phyloP scores from a whole-genome alignment of 1,139 yeast genomes.

The Magnusiomyces tetraspermus region DNA sequence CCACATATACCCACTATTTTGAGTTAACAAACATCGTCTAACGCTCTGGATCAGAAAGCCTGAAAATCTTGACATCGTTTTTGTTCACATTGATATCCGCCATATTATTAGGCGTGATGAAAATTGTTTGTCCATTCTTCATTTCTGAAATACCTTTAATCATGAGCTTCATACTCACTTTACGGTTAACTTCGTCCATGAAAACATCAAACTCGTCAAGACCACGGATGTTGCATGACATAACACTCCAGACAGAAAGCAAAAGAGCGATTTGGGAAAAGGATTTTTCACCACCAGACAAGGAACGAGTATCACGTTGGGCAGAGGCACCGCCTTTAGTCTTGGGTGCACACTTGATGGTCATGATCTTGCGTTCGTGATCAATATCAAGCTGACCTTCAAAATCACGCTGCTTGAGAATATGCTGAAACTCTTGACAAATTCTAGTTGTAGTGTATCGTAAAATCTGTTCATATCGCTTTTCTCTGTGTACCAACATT shows the following conservation, averaged over 20 bases:
- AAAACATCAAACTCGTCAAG: constrained; percentile 96
- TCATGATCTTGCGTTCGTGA: constrained; percentile 36
- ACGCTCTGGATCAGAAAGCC: constrained; percentile 47
- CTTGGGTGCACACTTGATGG: constrained; percentile 22
- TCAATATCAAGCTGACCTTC: constrained; percentile 63
- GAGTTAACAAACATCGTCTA: too few species aligned
- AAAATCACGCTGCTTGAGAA: constrained; percentile 49
- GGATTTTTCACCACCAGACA: constrained; percentile 96
- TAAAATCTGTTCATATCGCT: constrained; percentile 18
- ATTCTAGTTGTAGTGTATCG: constrained; percentile 12
- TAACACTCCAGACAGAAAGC: constrained; percentile 85
- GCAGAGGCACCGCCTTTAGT: constrained; percentile 51
- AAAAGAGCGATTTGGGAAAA: constrained; percentile 84
- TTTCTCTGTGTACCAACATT: constrained; percentile 22
- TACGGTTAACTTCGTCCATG: constrained; percentile 90
- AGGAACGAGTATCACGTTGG: constrained; percentile 64
- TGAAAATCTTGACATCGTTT: constrained; percentile 58
- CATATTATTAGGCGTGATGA: constrained; percentile 92
- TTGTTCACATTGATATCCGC: constrained; percentile 59
- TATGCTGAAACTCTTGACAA: constrained; percentile 19
- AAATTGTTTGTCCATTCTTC: constrained; percentile 57
- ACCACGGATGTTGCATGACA: constrained; percentile 81
- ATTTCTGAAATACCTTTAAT: constrained; percentile 49
- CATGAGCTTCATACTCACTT: constrained; percentile 67
- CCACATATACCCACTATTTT: too few species aligned